These are phyloP conservation scores for Liriodendron chinense DNA, from an alignment of 164 flowering plant species.

Conservation along the genomic window DNA sequence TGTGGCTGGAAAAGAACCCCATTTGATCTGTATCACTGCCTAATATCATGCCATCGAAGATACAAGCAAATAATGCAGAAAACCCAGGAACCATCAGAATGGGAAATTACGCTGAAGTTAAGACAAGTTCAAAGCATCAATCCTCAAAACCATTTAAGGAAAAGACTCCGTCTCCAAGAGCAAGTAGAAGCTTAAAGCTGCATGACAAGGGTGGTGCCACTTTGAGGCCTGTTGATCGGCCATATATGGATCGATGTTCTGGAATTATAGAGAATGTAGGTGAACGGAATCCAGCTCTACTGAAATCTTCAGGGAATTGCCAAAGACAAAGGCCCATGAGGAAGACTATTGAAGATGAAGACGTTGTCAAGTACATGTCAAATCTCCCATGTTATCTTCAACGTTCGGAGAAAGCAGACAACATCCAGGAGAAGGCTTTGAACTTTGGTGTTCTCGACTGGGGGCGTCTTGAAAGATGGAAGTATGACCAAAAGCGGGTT, in stretches of 20 bases:
- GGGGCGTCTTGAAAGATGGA: constrained; percentile 77
- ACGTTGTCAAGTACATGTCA: constrained; percentile 85
- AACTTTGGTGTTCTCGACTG: constrained; percentile 90
- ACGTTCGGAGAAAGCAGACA: constrained; percentile 44
- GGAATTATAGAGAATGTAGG: constrained; percentile 18
- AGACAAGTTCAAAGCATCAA: constrained; percentile 5
- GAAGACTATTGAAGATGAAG: constrained; percentile 35
- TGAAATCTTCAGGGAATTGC: constrained; percentile 25
- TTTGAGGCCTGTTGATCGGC: not conserved
- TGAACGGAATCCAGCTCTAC: constrained; percentile 8
- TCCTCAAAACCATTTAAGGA: constrained; percentile 3
- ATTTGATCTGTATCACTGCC: not conserved
- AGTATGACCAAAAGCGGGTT: constrained; percentile 28
- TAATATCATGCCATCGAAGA: constrained; percentile 1
- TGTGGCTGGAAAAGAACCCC: not conserved
- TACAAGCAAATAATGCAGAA: not conserved
- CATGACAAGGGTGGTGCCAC: not conserved
- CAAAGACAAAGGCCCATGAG: constrained; percentile 20
- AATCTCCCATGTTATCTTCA: constrained; percentile 73
- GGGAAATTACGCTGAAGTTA: not conserved
- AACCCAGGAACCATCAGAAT: not conserved
- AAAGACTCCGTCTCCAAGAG: not conserved
- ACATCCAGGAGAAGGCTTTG: constrained; percentile 52
- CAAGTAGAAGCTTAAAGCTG: constrained; percentile 1
- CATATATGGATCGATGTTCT: not conserved